These are phyloP conservation scores for Termitomyces heimii DNA, from an alignment of 768 basidiomycete genomes.

Conservation along the genomic window DNA sequence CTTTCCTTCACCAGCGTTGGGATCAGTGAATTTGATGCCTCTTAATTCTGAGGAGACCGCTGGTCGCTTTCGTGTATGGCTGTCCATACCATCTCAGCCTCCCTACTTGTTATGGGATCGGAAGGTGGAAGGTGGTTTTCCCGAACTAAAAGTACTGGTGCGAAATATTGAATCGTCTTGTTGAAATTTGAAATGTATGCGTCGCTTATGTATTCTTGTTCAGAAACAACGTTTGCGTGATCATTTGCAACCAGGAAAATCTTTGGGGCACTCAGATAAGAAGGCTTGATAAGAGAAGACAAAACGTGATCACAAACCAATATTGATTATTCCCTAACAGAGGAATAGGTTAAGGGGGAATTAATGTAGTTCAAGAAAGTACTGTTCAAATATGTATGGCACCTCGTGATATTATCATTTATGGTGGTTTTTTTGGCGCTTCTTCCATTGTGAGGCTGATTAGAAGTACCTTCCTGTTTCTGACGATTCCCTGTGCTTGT, in stretches of 20 bases:
- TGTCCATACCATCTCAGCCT: slow-evolving; percentile 34
- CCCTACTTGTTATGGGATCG: slow-evolving; percentile 78
- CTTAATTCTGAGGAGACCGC: slow-evolving; percentile 76
- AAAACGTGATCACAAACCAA: neutral
- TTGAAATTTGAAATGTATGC: neutral
- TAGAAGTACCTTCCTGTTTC: neutral
- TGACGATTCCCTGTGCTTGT: neutral
- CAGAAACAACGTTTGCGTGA: slow-evolving; percentile 91
- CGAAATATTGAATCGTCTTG: neutral
- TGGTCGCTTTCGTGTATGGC: slow-evolving; percentile 90
- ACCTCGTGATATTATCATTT: neutral
- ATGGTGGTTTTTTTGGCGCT: neutral
- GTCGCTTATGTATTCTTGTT: neutral
- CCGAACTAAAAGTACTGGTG: slow-evolving; percentile 82
- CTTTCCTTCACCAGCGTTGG: slow-evolving; percentile 74
- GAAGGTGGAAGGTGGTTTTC: slow-evolving; percentile 88
- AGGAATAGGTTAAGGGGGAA: neutral
- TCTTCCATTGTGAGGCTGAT: neutral
- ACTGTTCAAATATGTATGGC: too few relatives aligned
- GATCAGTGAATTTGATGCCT: slow-evolving; percentile 66
- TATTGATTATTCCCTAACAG: neutral
- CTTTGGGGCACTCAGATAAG: slow-evolving; percentile 86
- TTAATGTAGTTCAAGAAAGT: neutral
- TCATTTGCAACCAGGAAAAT: slow-evolving; percentile 70
- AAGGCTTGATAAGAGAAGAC: slow-evolving; percentile 18